These are phyloP conservation scores for Coniella vitis DNA, from an alignment of 2,329 filamentous ascomycete species.

Conservation along the genomic window DNA sequence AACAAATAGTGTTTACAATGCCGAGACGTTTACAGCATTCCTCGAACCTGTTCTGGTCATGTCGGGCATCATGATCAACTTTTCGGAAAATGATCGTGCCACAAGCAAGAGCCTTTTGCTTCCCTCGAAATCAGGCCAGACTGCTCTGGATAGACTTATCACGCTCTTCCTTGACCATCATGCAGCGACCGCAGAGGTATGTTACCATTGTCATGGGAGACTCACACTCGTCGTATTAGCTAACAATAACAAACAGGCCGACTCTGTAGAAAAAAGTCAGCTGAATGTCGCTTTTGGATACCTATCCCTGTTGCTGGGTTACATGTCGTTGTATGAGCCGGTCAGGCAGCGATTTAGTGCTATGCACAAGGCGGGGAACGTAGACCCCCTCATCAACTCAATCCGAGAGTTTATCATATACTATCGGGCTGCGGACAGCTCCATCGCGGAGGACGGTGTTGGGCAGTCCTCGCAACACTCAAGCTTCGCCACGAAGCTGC, in stretches of 20 bases:
- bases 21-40: slow-evolving; percentile 40
- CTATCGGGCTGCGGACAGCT: slow-evolving; percentile 42
- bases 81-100: slow-evolving; percentile 67
- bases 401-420: slow-evolving; percentile 49
- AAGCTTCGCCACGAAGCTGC: slow-evolving; percentile 31
- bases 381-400: slow-evolving; percentile 41
- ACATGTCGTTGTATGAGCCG: slow-evolving; percentile 56
- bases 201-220: slow-evolving; percentile 18
- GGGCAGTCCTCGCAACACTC: slow-evolving; percentile 23
- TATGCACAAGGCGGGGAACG: slow-evolving; percentile 35
- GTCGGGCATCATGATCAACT: slow-evolving; percentile 79
- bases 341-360: slow-evolving; percentile 36
- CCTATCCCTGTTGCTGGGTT: slow-evolving; percentile 75
- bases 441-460: slow-evolving; percentile 24
- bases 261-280: slow-evolving; percentile 67
- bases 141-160: slow-evolving; percentile 53
- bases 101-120: slow-evolving; percentile 47
- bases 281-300: slow-evolving; percentile 83
- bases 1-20: slow-evolving; percentile 39
- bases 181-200: slow-evolving; percentile 60
- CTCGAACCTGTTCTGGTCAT: slow-evolving; percentile 71
- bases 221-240: slow-evolving; percentile 7
- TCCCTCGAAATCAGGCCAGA: slow-evolving; percentile 27
- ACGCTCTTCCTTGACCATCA: slow-evolving; percentile 62
- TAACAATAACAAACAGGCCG: slow-evolving; percentile 42